Base-by-base conservation (phyloP, 2,329 filamentous ascomycete genomes). In the Fusarium cyanostomum region DNA sequence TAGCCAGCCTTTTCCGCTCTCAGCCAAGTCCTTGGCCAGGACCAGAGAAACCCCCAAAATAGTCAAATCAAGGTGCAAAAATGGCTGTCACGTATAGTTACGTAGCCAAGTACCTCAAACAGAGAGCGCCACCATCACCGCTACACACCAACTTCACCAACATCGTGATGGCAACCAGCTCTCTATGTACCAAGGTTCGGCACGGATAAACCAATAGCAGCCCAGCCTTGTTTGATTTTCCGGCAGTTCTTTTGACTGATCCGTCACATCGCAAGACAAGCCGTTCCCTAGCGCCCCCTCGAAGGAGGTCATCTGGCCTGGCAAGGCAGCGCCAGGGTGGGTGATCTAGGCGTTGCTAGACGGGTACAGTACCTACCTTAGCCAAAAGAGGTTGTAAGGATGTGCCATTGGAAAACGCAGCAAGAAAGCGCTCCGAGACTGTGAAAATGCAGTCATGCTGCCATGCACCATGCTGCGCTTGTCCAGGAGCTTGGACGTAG, bases 271-370 rank as follows among this genome's bases (percentile, higher is more conserved):
- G 31, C 33, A 46, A 37, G 30, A 52, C 54, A 31, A 38, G 43
- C 54, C 34, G 49, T 37, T 33, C 48, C 42, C 57, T 68, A 67
- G 65, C 64, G 65, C 58, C 49, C 16, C 56, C 41, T 30, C 39
- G 34, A 27, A 27, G 30, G 33, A 61, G 59, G 65, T 67, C 65
- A 67, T 67, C 49, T 66, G 65, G 58, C 48, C 64, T 35, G 38
- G 39, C 62, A 65, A 33, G 53, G 39, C 48, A 55, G 53, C 42
- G 21, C 38, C 43, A 45, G 24, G 45, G 49, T 30, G 34, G 42
- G 48, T 55, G 58, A 63, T 49, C 43, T 49, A 54, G 42, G 48
- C 44, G 50, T 46, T 45, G 44, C 33, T 21, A 21, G 6, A 21
- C 21, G 6, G 21, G 21, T 21, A 21, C 21, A 21, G 21, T 21